Percentiles rank a stretch among this genome's conserved stretches.
phyloP scores from a whole-genome alignment of 2,329 filamentous ascomycete species.

The Pseudogymnoascus pannorum region DNA sequence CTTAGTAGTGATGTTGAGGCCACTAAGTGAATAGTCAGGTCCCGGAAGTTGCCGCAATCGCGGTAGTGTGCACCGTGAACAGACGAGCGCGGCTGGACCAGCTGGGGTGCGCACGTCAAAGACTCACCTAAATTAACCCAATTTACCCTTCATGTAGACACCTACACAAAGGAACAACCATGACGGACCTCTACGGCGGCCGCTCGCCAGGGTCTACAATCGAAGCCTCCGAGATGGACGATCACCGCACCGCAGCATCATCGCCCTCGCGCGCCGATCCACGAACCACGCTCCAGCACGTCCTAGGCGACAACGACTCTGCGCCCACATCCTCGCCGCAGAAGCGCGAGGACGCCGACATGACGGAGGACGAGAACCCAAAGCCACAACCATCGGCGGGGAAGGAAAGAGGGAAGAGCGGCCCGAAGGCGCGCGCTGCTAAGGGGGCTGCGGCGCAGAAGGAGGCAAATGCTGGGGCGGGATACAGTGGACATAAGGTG shows the following conservation, averaged over 20 bases:
- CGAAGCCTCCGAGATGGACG: constrained; percentile 26
- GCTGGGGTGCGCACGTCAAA: neutral
- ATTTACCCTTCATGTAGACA: constrained; percentile 4
- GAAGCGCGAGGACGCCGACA: constrained; percentile 16
- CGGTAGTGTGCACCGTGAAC: neutral
- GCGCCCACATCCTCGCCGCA: constrained; percentile 19
- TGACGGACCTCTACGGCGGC: constrained; percentile 17
- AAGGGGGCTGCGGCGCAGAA: constrained; percentile 11
- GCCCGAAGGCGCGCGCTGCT: constrained; percentile 19
- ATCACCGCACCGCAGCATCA: constrained; percentile 22
- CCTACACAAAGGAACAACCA: constrained; percentile 7
- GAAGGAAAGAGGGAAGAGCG: constrained; percentile 18
- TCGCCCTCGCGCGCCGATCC: constrained; percentile 25
- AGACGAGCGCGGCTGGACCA: constrained; percentile 4
- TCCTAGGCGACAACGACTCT: constrained; percentile 21
- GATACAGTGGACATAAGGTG: constrained; percentile 51
- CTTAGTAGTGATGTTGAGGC: neutral
- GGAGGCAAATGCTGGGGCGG: constrained; percentile 14
- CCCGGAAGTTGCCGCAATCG: neutral
- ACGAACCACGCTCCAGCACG: constrained; percentile 23
- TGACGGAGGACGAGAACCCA: constrained; percentile 27
- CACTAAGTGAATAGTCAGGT: neutral
- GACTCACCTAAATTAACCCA: neutral
- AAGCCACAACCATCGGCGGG: constrained; percentile 20
- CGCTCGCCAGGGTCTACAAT: constrained; percentile 25